A percentile compares a stretch with the other conserved stretches of the same genome.
phyloP scores from a whole-genome alignment of 139 green algal genomes.

The Medakamo hakoo region DNA sequence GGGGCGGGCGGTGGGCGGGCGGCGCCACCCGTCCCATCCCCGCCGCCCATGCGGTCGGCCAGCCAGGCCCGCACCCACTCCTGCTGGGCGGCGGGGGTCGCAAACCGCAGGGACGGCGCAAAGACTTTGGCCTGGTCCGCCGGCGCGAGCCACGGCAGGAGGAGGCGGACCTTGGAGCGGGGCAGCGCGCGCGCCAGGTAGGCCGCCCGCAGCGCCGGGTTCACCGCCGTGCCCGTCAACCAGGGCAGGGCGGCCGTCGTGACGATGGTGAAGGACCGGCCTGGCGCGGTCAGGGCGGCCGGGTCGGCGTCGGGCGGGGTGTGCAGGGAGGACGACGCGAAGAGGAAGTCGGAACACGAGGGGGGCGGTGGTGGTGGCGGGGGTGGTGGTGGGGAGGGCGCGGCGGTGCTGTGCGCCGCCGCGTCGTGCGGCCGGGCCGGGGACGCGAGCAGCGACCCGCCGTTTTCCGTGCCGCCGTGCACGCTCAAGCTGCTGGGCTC shows the following conservation, averaged over 20 bases:
- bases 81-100: constrained; percentile 13
- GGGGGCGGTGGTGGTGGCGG: too few relatives aligned
- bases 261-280: constrained; percentile 16
- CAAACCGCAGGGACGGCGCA: constrained; percentile 25
- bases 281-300: neutral
- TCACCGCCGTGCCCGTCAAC: constrained; percentile 57
- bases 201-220: constrained; percentile 42
- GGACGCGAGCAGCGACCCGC: too few relatives aligned
- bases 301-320: constrained; percentile 9
- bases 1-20: too few relatives aligned
- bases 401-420: too few relatives aligned
- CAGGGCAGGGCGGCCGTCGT: constrained; percentile 49
- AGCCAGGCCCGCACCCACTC: constrained; percentile 30
- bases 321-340: too few relatives aligned
- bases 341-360: too few relatives aligned
- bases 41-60: constrained; percentile 22
- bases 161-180: constrained; percentile 29
- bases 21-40: too few relatives aligned
- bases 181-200: constrained; percentile 28
- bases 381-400: too few relatives aligned
- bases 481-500: too few relatives aligned
- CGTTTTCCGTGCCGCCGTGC: too few relatives aligned
- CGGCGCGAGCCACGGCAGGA: constrained; percentile 37
- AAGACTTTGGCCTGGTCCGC: constrained; percentile 33
- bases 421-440: too few relatives aligned